Base-by-base conservation (phyloP, 176 grass and related monocot genomes). In the Tuctoria greenei region DNA sequence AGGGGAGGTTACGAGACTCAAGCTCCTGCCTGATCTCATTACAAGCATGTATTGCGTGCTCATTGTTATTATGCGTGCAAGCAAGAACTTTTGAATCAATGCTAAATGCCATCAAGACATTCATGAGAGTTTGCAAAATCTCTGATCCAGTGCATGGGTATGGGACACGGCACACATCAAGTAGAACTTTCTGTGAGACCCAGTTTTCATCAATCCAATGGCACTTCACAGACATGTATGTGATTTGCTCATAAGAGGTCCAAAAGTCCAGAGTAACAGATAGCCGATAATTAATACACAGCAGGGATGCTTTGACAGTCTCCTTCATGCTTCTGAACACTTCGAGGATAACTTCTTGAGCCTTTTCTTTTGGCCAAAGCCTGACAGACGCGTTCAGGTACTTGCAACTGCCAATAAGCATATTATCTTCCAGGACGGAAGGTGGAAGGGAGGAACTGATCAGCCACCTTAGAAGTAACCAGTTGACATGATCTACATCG, bases 201-300 rank as follows among this genome's bases (percentile, higher is more conserved):
- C 95, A 99, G 8, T 39, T 86, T 23, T 92, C 95, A 74, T 99
- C 91, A 41, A 99, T 95, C 95, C 87, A 99, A 75, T 99, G 87
- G 71, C 95, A 76, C 66, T 87, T 99, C 8, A 99, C 82, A 2
- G 95, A 99, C 89, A 99, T 84, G 85, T 95, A 99, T 65, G 80
- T 39, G 24, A 92, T 73, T 64, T 99, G 82, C 81, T 95, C 91
- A 4, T 79, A 92, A 14, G 89, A 92, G 52, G 91, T 99, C 95
- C 95, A 98, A 84, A 98, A 94, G 60, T 92, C 87, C 20, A 95
- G 69, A 17, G 91, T 84, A 34, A 99, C 40, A 37, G 91, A 99
- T 35, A 95, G 67, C 42, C 88, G 90, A 16, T 86, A 99, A 68
- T 71, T 87, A 37, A 88, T 67, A 70, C 72, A 46, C 38, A 90